These are phyloP conservation scores for Ogataea saltuana DNA, from an alignment of 805 yeast genomes.

Conservation along the genomic window DNA sequence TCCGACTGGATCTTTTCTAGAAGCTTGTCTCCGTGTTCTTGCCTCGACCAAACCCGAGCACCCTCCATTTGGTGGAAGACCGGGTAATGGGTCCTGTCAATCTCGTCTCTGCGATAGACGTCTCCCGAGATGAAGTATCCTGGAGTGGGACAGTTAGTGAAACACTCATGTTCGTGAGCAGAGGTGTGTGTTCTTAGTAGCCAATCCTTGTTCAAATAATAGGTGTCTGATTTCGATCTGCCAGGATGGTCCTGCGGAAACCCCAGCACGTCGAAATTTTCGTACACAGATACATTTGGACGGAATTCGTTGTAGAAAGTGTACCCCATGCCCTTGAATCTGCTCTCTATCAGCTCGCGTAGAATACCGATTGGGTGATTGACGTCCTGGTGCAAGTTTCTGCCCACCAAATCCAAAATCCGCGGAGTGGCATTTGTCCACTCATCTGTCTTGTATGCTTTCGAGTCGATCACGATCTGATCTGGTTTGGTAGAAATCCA, in stretches of 20 bases:
- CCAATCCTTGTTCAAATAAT: slow-evolving; percentile 73
- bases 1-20: slow-evolving; percentile 53
- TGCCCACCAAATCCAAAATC: slow-evolving; percentile 64
- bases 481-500: slow-evolving; percentile 2
- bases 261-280: slow-evolving; percentile 90
- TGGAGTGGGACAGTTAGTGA: slow-evolving; percentile 61
- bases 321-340: slow-evolving; percentile 65
- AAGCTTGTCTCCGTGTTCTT: slow-evolving; percentile 38
- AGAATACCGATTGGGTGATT: slow-evolving; percentile 91
- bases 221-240: slow-evolving; percentile 87
- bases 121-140: slow-evolving; percentile 95
- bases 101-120: slow-evolving; percentile 93
- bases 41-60: slow-evolving; percentile 77
- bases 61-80: slow-evolving; percentile 99
- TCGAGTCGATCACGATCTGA: slow-evolving; percentile 43
- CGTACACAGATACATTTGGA: slow-evolving; percentile 78
- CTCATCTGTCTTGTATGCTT: slow-evolving; percentile 59
- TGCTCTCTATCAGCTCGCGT: slow-evolving; percentile 66
- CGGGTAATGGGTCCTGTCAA: slow-evolving; percentile 94
- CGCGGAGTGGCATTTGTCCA: slow-evolving; percentile 86
- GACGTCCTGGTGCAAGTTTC: slow-evolving; percentile 71
- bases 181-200: slow-evolving; percentile 92
- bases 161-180: slow-evolving; percentile 92
- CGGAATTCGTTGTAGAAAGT: slow-evolving; percentile 77
- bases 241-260: slow-evolving; percentile 94